Evolutionary conservation across 805 yeast genomes (phyloP), one percentile per base, ranked within the genome.

Genomic region (Myxozyma monticola): DNA sequence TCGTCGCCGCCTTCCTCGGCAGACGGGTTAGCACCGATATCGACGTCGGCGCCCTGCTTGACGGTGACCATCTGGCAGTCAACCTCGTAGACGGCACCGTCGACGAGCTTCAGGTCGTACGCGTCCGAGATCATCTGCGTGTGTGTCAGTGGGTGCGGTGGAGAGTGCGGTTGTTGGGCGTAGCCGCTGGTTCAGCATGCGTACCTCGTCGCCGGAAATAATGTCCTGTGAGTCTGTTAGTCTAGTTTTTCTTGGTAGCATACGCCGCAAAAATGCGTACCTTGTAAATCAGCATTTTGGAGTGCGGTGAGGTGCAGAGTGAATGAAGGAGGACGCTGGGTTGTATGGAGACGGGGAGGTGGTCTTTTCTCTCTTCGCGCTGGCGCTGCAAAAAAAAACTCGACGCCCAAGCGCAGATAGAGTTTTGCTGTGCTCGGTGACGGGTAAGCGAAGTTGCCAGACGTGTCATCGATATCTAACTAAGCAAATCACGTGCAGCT

Each of bases 1-100:
- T 75, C 90, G 31, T 85, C 96, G 37, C 74, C 89, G 48, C 70
- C 88, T 64, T 78, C 98, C 78, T 93, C 99, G 64, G 98, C 97
- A 68, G 96, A 88, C 70, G 99, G 97, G 85, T 93, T 93, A 69
- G 96, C 99, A 78, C 99, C 99, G 74, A 93, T 93, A 75, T 93
- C 98, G 66, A 93, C 83, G 71, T 93, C 93, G 68, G 82, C 97
- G 71, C 88, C 86, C 37, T 73, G 71, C 73, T 81, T 83, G 68
- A 93, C 88, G 67, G 78, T 84, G 74, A 93, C 81, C 93, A 89
- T 83, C 68, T 80, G 77, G 78, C 97, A 89, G 84, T 93, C 88
- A 63, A 96, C 98, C 80, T 93, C 99, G 81, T 79, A 88, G 72
- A 93, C 88, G 67, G 79, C 98, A 62, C 80, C 87, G 68, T 87